Evolutionary conservation across 768 basidiomycete species (phyloP).

Genomic region (Vishniacozyma victoriae): DNA sequence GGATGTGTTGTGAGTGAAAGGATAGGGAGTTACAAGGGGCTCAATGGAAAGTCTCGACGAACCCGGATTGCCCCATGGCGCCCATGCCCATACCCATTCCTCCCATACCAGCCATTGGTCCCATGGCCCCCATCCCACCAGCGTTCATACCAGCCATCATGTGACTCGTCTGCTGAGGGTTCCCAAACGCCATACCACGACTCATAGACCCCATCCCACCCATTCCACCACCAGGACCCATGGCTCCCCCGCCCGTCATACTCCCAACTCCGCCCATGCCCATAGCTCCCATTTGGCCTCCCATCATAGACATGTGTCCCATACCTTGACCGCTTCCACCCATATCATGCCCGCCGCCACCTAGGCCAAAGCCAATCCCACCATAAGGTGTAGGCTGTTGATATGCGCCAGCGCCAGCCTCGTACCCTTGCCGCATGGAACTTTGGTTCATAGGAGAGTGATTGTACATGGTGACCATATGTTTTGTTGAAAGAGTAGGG

Average conservation of each 20-base stretch:
- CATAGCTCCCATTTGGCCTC: constrained; percentile 3
- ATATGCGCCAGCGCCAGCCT: too few relatives aligned
- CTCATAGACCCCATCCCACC: too few relatives aligned
- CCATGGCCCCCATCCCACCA: constrained; percentile 5
- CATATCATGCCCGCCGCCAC: constrained; percentile 2
- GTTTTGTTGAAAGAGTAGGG: too few relatives aligned
- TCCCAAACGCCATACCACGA: too few relatives aligned
- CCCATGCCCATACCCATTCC: constrained; percentile 6
- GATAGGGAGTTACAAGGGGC: constrained; percentile 4
- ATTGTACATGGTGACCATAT: too few relatives aligned
- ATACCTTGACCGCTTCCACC: background rate
- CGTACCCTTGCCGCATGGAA: too few relatives aligned
- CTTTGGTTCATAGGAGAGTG: too few relatives aligned
- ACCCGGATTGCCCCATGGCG: constrained; percentile 3
- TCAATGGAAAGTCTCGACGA: background rate
- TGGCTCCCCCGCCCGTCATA: too few relatives aligned
- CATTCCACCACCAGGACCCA: too few relatives aligned
- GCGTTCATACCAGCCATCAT: too few relatives aligned
- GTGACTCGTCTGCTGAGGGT: too few relatives aligned
- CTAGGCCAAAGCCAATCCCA: constrained; percentile 20
- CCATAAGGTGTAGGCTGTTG: constrained; percentile 14
- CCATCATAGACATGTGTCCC: background rate
- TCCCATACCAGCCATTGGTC: constrained; percentile 1
- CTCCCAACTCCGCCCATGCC: constrained; percentile 5
- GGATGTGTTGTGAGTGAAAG: too few relatives aligned